phyloP scores from a whole-genome alignment of 169 alveolate genomes.

The Cystoisospora suis region DNA sequence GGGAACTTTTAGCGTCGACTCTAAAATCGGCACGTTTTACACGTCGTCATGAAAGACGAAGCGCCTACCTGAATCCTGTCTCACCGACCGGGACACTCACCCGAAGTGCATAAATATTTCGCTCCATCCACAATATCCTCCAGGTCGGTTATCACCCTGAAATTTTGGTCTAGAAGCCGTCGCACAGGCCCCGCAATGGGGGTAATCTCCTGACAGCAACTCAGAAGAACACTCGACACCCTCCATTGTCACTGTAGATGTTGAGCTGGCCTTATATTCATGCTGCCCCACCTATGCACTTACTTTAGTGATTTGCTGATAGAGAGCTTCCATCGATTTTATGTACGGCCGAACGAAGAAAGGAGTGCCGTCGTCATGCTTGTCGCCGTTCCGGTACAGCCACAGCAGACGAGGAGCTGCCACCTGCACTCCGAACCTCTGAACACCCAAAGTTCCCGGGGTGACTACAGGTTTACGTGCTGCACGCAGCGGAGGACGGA shows the following conservation, averaged over 20 bases:
- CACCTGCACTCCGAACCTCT: constrained; percentile 83
- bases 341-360: constrained; percentile 83
- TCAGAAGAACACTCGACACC: not conserved
- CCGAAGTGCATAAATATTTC: constrained; percentile 86
- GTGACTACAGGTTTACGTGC: constrained; percentile 68
- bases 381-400: constrained; percentile 90
- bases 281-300: not conserved
- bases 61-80: too few relatives aligned
- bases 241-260: too few relatives aligned
- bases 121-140: constrained; percentile 89
- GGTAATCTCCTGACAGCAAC: constrained; percentile 57
- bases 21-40: too few relatives aligned
- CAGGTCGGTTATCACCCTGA: constrained; percentile 73
- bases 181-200: constrained; percentile 90
- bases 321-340: constrained; percentile 76
- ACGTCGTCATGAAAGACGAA: too few relatives aligned
- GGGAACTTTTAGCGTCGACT: too few relatives aligned
- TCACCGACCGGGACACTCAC: constrained; percentile 70
- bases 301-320: constrained; percentile 81
- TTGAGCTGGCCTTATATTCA: too few relatives aligned
- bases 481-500: too few relatives aligned
- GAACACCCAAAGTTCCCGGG: constrained; percentile 82
- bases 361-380: constrained; percentile 84
- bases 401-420: constrained; percentile 85
- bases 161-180: constrained; percentile 84